Conservation (phyloP, 306 rosid genomes). For the Medicago ruthenica region DNA sequence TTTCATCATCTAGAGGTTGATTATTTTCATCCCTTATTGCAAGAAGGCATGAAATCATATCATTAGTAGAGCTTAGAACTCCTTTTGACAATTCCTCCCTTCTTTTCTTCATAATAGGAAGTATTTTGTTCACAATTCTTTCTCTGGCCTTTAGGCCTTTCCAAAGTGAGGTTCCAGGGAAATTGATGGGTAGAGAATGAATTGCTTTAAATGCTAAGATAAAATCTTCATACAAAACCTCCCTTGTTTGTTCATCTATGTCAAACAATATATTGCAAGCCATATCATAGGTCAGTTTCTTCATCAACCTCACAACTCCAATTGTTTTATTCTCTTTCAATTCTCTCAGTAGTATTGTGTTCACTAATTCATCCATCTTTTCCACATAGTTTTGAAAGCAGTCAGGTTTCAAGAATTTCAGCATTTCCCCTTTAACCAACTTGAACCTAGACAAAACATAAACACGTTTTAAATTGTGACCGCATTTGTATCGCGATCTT, state of each 20-base stretch:
- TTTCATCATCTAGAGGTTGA: slow-evolving; percentile 46
- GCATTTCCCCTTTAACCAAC: slow-evolving; percentile 51
- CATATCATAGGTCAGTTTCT: slow-evolving; percentile 49
- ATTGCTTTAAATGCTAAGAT: slow-evolving; percentile 48
- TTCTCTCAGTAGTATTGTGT: slow-evolving; percentile 36
- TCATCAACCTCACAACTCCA: slow-evolving; percentile 51
- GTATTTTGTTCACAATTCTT: slow-evolving; percentile 45
- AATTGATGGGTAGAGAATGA: slow-evolving; percentile 52
- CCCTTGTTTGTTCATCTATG: slow-evolving; percentile 51
- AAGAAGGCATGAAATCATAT: slow-evolving; percentile 50
- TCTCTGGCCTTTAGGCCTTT: slow-evolving; percentile 57
- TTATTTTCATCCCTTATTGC: slow-evolving; percentile 59
- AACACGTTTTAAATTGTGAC: background rate
- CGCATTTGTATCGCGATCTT: no score
- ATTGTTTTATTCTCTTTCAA: slow-evolving; percentile 46
- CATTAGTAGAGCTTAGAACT: slow-evolving; percentile 44
- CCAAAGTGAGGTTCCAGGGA: slow-evolving; percentile 53
- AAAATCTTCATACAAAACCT: slow-evolving; percentile 49
- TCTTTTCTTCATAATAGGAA: slow-evolving; percentile 54
- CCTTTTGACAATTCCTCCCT: slow-evolving; percentile 45
- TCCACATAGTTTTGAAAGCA: slow-evolving; percentile 55
- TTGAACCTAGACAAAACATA: slow-evolving; percentile 34
- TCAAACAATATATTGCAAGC: slow-evolving; percentile 56
- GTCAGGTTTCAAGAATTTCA: slow-evolving; percentile 61
- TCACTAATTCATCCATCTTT: slow-evolving; percentile 54